Base-by-base conservation (phyloP, 345 rosid genomes). In the Citrus inodora region DNA sequence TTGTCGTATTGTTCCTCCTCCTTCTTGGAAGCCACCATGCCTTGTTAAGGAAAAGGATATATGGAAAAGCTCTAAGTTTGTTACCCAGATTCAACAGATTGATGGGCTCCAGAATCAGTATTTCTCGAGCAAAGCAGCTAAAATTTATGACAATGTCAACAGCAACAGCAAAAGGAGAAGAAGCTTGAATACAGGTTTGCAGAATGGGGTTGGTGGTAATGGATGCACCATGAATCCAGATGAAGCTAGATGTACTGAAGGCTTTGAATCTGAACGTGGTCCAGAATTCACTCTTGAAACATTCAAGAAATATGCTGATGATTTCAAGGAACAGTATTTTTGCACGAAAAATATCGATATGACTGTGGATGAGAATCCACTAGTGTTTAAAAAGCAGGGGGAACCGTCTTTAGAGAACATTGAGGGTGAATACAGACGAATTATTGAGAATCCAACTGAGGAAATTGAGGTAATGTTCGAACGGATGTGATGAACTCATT, bases 1-100 rank as follows among this genome's bases (percentile, higher is more conserved):
- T 60, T 90, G 98, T 81, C 90, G 93, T 66, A 87, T 92, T 72
- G 83, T 90, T 78, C 96, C 96, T 73, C 96, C 98, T 73, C 73
- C 86, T 74, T 87, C 94, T 67, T 92, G 97, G 98, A 63, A 92
- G 73, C 91, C 91, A 37, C 90, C 85, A 13, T 90, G 90, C 85
- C 80, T 75, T 75, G 58, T 92, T 21, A 76, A 82, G 80, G 88
- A 87, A 83, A 73, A 78, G 53, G 70, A 80, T 38, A 58, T 83
- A 64, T 89, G 96, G 96, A 87, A 83, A 80, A 76, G 24, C 63
- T 84, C 90, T 73, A 67, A 5, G 7, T 90, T 90, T 82, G 70
- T 32, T 58, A n/a, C 91, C 62, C 86, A 85, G 69, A 46, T 75
- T 76, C 97, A 93, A 80, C 79, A 79, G 79, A 67, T 89, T 83